Conservation (phyloP, 1,284 basidiomycete species). For the Coriolopsis trogii region DNA sequence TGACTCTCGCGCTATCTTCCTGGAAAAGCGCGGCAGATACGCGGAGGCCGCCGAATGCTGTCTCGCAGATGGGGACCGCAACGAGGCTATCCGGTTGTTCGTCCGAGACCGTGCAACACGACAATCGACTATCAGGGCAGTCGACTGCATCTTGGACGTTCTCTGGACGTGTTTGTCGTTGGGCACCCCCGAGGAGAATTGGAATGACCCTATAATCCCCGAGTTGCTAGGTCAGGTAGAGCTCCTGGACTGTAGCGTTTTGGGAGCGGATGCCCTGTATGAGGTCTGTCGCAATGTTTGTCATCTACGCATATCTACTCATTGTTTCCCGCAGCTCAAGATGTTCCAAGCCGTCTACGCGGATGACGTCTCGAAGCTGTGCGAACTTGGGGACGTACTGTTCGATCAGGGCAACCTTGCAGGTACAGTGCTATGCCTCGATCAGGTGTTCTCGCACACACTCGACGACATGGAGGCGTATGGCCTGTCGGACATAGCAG, state of each 20-base stretch:
- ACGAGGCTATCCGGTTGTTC: slow-evolving; percentile 52
- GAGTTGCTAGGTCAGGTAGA: slow-evolving; percentile 12
- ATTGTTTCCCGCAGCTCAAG: slow-evolving; percentile 17
- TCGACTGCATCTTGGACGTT: slow-evolving; percentile 29
- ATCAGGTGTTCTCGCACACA: slow-evolving; percentile 37
- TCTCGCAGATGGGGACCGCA: slow-evolving; percentile 48
- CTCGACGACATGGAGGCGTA: slow-evolving; percentile 6
- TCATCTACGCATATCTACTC: neutral
- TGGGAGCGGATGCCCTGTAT: slow-evolving; percentile 3
- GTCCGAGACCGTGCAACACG: slow-evolving; percentile 38
- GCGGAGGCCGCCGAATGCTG: slow-evolving; percentile 60
- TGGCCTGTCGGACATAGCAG: slow-evolving; percentile 28
- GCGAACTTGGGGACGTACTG: slow-evolving; percentile 33
- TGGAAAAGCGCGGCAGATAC: slow-evolving; percentile 46
- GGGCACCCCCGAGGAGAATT: neutral
- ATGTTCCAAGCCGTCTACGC: slow-evolving; percentile 47
- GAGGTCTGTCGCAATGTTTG: slow-evolving; percentile 19
- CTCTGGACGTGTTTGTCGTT: slow-evolving; percentile 29
- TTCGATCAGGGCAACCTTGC: slow-evolving; percentile 26
- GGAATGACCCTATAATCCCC: neutral
- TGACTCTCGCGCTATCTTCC: slow-evolving; percentile 48
- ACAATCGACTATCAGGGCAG: slow-evolving; percentile 21
- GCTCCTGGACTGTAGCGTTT: slow-evolving; percentile 1
- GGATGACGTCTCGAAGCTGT: slow-evolving; percentile 29
- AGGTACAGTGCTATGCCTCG: slow-evolving; percentile 44